A percentile compares a stretch with the other conserved stretches of the same genome.
Conservation (phyloP, 2,329 filamentous ascomycete genomes). For the Diaporthe velutina region DNA sequence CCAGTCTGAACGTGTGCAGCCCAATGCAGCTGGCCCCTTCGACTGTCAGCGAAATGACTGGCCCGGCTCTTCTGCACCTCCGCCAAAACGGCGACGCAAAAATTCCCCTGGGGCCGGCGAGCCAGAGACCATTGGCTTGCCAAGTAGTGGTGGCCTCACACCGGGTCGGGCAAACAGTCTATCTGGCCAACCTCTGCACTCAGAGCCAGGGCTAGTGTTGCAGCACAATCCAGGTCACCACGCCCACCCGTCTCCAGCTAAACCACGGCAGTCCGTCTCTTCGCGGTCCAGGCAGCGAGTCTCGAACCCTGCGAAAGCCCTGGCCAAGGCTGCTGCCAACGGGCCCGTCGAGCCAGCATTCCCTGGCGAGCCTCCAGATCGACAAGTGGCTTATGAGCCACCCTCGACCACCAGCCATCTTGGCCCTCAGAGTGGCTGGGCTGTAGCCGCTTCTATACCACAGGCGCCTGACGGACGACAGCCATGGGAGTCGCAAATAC, state of each 20-base stretch:
- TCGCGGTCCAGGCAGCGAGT: neutral
- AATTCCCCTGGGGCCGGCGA: neutral
- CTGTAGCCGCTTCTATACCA: neutral
- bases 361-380: neutral
- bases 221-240: neutral
- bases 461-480: neutral
- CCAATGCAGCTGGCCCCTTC: neutral
- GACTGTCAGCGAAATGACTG: neutral
- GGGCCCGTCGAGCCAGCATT: neutral
- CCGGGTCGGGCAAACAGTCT: neutral
- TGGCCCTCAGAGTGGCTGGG: neutral
- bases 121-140: neutral
- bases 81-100: slow-evolving; percentile 28
- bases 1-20: neutral
- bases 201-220: neutral
- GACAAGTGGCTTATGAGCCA: no score
- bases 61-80: neutral
- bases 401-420: neutral
- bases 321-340: slow-evolving; percentile 20
- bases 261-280: neutral
- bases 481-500: neutral
- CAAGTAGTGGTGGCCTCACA: neutral
- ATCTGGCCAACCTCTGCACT: neutral
- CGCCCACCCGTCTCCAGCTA: neutral
- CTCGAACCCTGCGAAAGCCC: slow-evolving; percentile 10